Percentiles rank a stretch among this genome's conserved stretches.
phyloP scores from a whole-genome alignment of 139 green algal species.

The Parachlorella kessleri region DNA sequence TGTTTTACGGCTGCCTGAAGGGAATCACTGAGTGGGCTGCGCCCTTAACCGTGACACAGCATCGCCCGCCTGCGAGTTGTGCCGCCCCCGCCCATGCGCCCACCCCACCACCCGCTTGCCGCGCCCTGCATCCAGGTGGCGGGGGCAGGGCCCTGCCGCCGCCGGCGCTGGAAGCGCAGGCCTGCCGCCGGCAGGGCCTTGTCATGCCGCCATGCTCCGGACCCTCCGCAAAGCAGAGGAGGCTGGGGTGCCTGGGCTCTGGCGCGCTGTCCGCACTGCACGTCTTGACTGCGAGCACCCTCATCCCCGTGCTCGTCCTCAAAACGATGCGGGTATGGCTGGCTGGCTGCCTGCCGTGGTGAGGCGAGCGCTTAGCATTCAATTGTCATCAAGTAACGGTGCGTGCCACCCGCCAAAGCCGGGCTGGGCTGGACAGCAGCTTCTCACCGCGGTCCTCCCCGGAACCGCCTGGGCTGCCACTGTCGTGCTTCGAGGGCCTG shows the following conservation, averaged over 20 bases:
- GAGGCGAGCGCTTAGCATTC: no score
- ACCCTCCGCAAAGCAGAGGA: conserved; percentile 68
- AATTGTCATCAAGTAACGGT: no score
- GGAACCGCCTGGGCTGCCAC: no score
- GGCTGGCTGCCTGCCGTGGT: no score
- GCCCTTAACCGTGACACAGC: no score
- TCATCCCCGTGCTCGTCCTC: conserved; percentile 80
- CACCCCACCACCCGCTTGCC: background rate
- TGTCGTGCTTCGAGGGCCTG: no score
- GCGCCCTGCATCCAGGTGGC: background rate
- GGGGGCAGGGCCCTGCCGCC: background rate
- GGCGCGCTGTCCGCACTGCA: conserved; percentile 72
- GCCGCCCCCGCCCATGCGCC: no score
- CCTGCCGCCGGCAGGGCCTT: conserved; percentile 22
- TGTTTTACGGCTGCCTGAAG: no score
- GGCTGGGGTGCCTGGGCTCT: conserved; percentile 77
- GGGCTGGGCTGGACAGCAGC: no score
- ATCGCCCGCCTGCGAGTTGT: background rate
- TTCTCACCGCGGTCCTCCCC: no score
- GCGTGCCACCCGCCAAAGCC: no score
- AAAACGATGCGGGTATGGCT: conserved; percentile 83
- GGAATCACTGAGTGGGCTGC: no score
- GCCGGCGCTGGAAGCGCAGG: conserved; percentile 29
- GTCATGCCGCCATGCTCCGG: conserved; percentile 44
- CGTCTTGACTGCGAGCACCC: conserved; percentile 71